phyloP scores from a whole-genome alignment of 2,329 filamentous ascomycete genomes.

The Colletotrichum noveboracense region DNA sequence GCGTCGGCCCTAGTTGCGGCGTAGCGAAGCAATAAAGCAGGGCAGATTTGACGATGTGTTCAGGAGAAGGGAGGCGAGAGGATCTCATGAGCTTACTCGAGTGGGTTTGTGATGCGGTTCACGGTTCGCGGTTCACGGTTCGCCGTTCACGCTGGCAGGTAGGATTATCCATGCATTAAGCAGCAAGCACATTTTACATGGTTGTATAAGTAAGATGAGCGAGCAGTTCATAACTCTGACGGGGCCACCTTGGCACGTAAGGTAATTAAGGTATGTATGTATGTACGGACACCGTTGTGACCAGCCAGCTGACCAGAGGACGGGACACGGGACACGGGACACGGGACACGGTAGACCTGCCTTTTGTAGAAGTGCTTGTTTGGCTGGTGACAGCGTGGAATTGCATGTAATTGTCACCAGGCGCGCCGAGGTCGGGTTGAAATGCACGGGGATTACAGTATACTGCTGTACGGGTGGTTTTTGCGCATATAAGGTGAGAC shows the following conservation, averaged over 20 bases:
- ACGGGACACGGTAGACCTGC: neutral
- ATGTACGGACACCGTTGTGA: neutral
- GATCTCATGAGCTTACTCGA: neutral
- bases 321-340: neutral
- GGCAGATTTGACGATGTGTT: neutral
- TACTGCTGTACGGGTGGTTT: too few species aligned
- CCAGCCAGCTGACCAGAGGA: neutral
- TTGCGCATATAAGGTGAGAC: neutral
- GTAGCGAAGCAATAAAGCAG: conserved; percentile 2
- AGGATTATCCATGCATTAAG: neutral
- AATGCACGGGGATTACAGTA: neutral
- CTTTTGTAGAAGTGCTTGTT: neutral
- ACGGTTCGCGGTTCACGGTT: neutral
- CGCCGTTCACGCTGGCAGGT: neutral
- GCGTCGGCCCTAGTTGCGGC: neutral
- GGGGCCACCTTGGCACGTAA: neutral
- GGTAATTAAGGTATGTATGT: too few species aligned
- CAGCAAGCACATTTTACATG: neutral
- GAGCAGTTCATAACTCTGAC: neutral
- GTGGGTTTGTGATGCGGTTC: neutral
- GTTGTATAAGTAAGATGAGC: neutral
- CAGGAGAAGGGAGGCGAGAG: neutral
- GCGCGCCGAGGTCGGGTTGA: neutral
- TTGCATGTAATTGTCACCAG: neutral
- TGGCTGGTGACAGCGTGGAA: neutral